These are phyloP conservation scores for Apiospora marii DNA, from an alignment of 2,329 filamentous ascomycete genomes.

Conservation along the genomic window DNA sequence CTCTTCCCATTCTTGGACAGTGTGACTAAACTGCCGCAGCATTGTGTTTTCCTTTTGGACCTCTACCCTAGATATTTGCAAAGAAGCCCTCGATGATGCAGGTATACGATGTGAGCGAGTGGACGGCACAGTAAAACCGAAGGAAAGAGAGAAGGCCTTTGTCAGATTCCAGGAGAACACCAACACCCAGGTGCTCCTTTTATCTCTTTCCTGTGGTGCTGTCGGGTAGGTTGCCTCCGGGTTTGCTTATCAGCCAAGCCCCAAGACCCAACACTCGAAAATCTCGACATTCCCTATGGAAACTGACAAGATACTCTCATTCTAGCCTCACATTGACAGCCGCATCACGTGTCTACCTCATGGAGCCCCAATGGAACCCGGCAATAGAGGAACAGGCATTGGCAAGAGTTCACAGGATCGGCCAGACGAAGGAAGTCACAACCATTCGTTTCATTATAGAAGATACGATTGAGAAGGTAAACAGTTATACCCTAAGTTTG, in stretches of 20 bases:
- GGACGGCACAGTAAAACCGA: not conserved
- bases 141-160: not conserved
- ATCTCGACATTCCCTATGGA: too few relatives aligned
- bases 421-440: constrained; percentile 74
- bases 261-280: too few relatives aligned
- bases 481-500: not conserved
- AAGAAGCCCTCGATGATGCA: not conserved
- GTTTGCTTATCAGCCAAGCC: too few relatives aligned
- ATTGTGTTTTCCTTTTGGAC: not conserved
- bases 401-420: constrained; percentile 88
- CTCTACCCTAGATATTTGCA: not conserved
- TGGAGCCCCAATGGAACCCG: constrained; percentile 95
- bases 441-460: constrained; percentile 71
- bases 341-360: constrained; percentile 85
- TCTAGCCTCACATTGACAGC: constrained; percentile 62
- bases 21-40: not conserved
- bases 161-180: not conserved
- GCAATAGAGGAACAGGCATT: constrained; percentile 93
- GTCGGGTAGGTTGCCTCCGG: not conserved
- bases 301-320: too few relatives aligned
- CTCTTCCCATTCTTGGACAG: not conserved
- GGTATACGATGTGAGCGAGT: not conserved
- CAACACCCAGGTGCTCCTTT: not conserved
- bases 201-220: not conserved
- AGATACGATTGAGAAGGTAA: not conserved